Evolutionary conservation across 306 rosid genomes (phyloP).

Genomic region (Heteromeles arbutifolia): DNA sequence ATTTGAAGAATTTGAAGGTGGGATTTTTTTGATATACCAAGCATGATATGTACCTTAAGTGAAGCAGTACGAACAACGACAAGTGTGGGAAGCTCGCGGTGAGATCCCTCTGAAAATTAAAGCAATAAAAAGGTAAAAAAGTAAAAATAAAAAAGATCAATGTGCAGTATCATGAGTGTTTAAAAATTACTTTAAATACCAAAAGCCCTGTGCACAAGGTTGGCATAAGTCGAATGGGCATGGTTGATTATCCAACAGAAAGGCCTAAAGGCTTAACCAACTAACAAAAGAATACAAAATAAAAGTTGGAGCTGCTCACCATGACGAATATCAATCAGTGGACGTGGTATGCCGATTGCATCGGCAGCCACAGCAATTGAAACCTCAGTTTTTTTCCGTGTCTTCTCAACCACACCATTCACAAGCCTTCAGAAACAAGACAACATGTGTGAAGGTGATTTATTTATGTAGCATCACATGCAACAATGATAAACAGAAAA

Average conservation of each 20-base stretch:
- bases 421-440: constrained; percentile 61
- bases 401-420: constrained; percentile 81
- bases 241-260: background rate
- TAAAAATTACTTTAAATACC: background rate
- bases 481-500: background rate
- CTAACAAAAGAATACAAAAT: background rate
- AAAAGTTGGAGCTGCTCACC: constrained; percentile 37
- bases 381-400: constrained; percentile 52
- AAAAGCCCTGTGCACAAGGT: background rate
- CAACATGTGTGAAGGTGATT: background rate
- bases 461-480: background rate
- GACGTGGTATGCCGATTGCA: constrained; percentile 76
- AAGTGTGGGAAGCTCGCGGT: constrained; percentile 89
- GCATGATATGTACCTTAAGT: constrained; percentile 40
- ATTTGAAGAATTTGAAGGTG: constrained; percentile 2
- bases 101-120: constrained; percentile 73
- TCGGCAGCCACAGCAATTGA: constrained; percentile 76
- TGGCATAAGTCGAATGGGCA: background rate
- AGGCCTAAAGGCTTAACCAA: background rate
- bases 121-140: constrained; percentile 5
- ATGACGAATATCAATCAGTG: constrained; percentile 82
- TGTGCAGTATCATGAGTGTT: background rate
- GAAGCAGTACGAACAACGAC: constrained; percentile 65
- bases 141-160: background rate
- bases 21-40: constrained; percentile 2